phyloP scores from a whole-genome alignment of 805 yeast species.

The Sungouiozyma ichnusensis region DNA sequence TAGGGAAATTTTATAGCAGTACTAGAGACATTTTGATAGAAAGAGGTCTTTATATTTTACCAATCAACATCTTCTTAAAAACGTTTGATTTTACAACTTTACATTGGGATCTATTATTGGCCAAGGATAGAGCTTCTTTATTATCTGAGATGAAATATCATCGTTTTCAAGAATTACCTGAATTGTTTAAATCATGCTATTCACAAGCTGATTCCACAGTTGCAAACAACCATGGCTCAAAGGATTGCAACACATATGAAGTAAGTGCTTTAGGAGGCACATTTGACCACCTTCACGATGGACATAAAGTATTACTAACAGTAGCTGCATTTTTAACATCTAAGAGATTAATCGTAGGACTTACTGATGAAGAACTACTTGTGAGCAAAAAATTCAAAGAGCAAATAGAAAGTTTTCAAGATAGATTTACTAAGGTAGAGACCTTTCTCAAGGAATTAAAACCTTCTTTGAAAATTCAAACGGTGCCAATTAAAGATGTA shows the following conservation, averaged over 20 bases:
- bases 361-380: constrained; percentile 68
- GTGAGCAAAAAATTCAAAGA: constrained; percentile 65
- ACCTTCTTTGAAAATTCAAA: constrained; percentile 38
- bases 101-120: constrained; percentile 14
- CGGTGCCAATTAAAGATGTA: constrained; percentile 64
- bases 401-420: constrained; percentile 46
- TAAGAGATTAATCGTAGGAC: constrained; percentile 57
- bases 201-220: not conserved
- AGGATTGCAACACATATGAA: constrained; percentile 20
- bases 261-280: constrained; percentile 84
- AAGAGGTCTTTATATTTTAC: constrained; percentile 10
- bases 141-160: not conserved
- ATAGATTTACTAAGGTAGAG: constrained; percentile 38
- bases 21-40: constrained; percentile 17
- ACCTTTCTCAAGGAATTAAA: constrained; percentile 40
- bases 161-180: not conserved
- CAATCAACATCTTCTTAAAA: constrained; percentile 19
- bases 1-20: constrained; percentile 22
- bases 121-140: not conserved
- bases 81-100: constrained; percentile 6
- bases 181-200: not conserved
- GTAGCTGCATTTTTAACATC: constrained; percentile 55
- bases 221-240: not conserved
- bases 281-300: constrained; percentile 92
- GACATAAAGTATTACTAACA: constrained; percentile 78